A percentile compares a stretch with the other conserved stretches of the same genome.
phyloP scores from a whole-genome alignment of 2,329 filamentous ascomycete genomes.

The Penicillium sp. region DNA sequence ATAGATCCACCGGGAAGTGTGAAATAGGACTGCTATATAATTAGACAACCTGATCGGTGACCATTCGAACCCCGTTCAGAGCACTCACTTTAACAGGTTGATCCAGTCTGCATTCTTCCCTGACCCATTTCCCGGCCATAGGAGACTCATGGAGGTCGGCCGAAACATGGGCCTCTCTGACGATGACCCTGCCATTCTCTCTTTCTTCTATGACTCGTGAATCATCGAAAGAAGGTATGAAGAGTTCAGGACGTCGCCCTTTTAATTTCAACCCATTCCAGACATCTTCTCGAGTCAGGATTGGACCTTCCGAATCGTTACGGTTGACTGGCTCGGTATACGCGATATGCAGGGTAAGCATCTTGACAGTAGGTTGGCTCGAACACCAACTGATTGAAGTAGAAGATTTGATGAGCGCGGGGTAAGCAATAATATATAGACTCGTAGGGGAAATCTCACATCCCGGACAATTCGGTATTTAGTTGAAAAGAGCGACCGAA shows the following conservation, averaged over 20 bases:
- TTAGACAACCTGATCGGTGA: neutral
- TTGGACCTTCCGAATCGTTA: neutral
- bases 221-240: neutral
- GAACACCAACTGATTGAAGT: neutral
- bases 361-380: neutral
- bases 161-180: neutral
- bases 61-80: neutral
- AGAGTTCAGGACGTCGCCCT: neutral
- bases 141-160: neutral
- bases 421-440: neutral
- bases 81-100: neutral
- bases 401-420: neutral
- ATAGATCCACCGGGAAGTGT: neutral
- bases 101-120: neutral
- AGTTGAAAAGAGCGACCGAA: neutral
- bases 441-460: neutral
- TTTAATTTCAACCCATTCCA: neutral
- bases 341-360: neutral
- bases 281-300: neutral
- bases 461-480: neutral
- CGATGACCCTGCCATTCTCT: neutral
- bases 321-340: neutral
- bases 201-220: neutral
- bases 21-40: neutral
- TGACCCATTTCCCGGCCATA: neutral